A percentile compares a stretch with the other conserved stretches of the same genome.
Evolutionary conservation across 1,139 yeast species (phyloP).

Genomic region (Candida albicans): DNA sequence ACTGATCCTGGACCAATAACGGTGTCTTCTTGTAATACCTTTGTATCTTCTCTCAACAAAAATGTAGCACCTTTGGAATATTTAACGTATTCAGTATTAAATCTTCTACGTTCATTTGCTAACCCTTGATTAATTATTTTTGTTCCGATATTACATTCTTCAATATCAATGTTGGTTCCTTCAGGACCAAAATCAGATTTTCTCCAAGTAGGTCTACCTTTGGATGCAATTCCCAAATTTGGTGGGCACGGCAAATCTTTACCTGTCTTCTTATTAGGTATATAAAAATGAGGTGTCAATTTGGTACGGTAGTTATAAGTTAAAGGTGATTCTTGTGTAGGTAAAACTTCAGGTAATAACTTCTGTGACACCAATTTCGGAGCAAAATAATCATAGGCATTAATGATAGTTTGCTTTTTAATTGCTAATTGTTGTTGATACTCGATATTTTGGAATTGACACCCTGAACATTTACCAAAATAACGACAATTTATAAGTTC

Average conservation of each 20-base stretch:
- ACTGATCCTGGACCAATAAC: conserved; percentile 41
- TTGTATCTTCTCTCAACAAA: conserved; percentile 76
- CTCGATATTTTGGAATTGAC: conserved; percentile 83
- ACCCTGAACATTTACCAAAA: conserved; percentile 66
- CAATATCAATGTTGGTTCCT: conserved; percentile 73
- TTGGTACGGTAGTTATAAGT: conserved; percentile 82
- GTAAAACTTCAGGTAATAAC: conserved; percentile 57
- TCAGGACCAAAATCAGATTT: conserved; percentile 46
- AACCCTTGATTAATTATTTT: conserved; percentile 71
- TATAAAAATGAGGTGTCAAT: conserved; percentile 91
- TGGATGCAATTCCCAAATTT: conserved; percentile 84
- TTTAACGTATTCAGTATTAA: conserved; percentile 47
- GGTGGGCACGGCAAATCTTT: conserved; percentile 50
- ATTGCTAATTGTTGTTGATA: conserved; percentile 71
- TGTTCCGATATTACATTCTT: conserved; percentile 91
- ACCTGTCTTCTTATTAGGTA: conserved; percentile 55
- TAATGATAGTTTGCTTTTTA: conserved; percentile 71
- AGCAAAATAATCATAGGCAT: conserved; percentile 83
- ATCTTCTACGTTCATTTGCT: conserved; percentile 62
- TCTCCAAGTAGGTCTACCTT: conserved; percentile 75
- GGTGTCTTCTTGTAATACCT: conserved; percentile 25
- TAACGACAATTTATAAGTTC: conserved; percentile 46
- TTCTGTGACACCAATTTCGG: conserved; percentile 34
- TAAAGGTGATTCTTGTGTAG: conserved; percentile 79
- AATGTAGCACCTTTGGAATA: conserved; percentile 88